Percentiles rank a stretch among this genome's conserved stretches.
Conservation (phyloP, 805 yeast species). For the Kazachstania kunashirensis region DNA sequence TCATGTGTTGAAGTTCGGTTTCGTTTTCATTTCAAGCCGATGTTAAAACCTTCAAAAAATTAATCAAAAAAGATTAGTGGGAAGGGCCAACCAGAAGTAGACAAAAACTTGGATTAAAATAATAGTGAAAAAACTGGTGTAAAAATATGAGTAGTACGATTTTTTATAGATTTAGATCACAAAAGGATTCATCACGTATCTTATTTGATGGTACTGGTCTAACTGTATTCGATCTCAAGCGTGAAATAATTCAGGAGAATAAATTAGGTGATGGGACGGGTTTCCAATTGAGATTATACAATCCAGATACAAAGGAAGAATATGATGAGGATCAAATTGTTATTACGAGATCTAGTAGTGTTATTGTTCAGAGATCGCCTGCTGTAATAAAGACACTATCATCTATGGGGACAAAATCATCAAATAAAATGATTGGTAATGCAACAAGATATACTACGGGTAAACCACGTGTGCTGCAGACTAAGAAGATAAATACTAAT, state of each 20-base stretch:
- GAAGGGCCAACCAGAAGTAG: no score
- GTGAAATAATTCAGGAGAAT: constrained; percentile 77
- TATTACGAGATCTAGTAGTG: constrained; percentile 81
- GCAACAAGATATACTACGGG: constrained; percentile 67
- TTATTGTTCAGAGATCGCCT: constrained; percentile 73
- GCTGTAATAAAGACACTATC: constrained; percentile 34
- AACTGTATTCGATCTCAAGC: constrained; percentile 86
- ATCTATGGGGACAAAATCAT: background rate
- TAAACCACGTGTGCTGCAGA: constrained; percentile 44
- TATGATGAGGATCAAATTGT: constrained; percentile 83
- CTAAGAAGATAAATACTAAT: constrained; percentile 11
- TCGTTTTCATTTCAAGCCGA: no score
- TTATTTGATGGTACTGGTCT: constrained; percentile 95
- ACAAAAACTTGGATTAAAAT: no score
- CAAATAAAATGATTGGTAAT: constrained; percentile 40
- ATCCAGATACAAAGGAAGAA: constrained; percentile 63
- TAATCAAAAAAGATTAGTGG: background rate
- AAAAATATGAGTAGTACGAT: constrained; percentile 70
- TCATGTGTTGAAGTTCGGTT: no score
- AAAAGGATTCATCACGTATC: constrained; percentile 65
- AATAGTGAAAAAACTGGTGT: background rate
- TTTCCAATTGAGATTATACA: constrained; percentile 65
- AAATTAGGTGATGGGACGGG: constrained; percentile 76
- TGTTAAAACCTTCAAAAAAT: no score
- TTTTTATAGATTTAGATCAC: constrained; percentile 79